Base-by-base conservation (phyloP, 106 monocot genomes). In the Dioscorea zingiberensis region DNA sequence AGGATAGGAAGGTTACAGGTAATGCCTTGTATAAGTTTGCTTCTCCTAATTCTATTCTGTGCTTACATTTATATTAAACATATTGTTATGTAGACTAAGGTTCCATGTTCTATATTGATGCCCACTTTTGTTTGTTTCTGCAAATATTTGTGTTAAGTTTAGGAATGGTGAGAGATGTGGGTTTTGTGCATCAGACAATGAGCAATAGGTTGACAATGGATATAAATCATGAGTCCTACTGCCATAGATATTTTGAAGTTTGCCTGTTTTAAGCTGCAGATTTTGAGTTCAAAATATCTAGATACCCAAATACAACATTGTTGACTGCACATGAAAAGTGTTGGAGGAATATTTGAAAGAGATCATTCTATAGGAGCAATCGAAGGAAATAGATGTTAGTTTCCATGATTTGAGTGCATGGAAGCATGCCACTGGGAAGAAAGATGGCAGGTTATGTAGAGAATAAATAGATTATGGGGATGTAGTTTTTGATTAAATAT, bases 1-100 rank as follows among this genome's bases (percentile, higher is more conserved):
- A 78, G 63, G 80, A 68, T 55, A 28, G 47, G 25, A 18, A 54
- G 13, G 54, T 48, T 18, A 46, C 61, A 59, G 69, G 68, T 68
- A 67, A n/a, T n/a, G n/a, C n/a, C 44, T 44, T 7, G 26, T 60
- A 6, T 60, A 2, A 51, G 26, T 59, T 13, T 70, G 26, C 17
- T 25, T 71, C 18, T 17, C 8, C 48, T 5, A 27, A 22, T 21
- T 47, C 25, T 25, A 11, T 63, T 7, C 22, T 63, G 19, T 13
- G 19, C 6, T n/a, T 13, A 16, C 9, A 16, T 19, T 63, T 63
- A 3, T 4, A 30, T 30, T 30, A 30, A 30, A 30, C 30, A 30
- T 3, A 30, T 30, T 30, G 7, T 30, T 30, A 30, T 2, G 30
- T 7, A 30, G 30, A 3, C 30, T 47, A 8, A 63, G 46, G 21